A percentile compares a stretch with the other conserved stretches of the same genome.
phyloP scores from a whole-genome alignment of 257 asterid genomes.

The Cruciata laevipes region DNA sequence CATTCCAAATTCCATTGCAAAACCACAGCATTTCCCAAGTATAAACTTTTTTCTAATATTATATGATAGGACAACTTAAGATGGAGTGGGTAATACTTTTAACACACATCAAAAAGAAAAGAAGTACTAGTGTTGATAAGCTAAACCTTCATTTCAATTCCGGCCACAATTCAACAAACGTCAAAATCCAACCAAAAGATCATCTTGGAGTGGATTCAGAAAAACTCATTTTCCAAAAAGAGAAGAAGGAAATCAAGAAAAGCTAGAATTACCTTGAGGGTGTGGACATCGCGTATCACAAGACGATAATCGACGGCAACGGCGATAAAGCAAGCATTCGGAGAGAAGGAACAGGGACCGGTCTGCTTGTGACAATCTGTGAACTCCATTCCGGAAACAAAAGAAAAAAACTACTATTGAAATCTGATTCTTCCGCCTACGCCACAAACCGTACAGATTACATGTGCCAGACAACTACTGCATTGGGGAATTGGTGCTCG shows the following conservation, averaged over 20 bases:
- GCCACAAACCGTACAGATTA: neutral
- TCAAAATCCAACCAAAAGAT: neutral
- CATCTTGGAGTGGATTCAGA: neutral
- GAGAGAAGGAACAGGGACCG: conserved; percentile 89
- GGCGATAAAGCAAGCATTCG: conserved; percentile 74
- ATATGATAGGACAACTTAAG: neutral
- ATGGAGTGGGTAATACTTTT: neutral
- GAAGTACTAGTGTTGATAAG: neutral
- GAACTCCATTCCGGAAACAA: conserved; percentile 58
- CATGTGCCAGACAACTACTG: neutral
- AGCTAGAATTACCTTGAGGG: conserved; percentile 55
- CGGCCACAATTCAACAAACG: neutral
- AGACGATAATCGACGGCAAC: conserved; percentile 91
- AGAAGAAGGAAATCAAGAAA: neutral
- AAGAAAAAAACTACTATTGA: too few relatives aligned
- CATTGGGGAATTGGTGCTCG: neutral
- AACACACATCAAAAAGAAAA: neutral
- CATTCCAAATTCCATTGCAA: neutral
- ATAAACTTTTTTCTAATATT: too few relatives aligned
- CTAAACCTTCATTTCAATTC: neutral
- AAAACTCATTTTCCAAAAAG: neutral
- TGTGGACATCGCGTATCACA: conserved; percentile 83
- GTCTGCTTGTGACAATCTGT: conserved; percentile 77
- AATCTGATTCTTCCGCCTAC: neutral
- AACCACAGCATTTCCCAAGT: too few relatives aligned